A percentile compares a stretch with the other conserved stretches of the same genome.
phyloP scores from a whole-genome alignment of 345 rosid species.

The Fremontodendron californicum region DNA sequence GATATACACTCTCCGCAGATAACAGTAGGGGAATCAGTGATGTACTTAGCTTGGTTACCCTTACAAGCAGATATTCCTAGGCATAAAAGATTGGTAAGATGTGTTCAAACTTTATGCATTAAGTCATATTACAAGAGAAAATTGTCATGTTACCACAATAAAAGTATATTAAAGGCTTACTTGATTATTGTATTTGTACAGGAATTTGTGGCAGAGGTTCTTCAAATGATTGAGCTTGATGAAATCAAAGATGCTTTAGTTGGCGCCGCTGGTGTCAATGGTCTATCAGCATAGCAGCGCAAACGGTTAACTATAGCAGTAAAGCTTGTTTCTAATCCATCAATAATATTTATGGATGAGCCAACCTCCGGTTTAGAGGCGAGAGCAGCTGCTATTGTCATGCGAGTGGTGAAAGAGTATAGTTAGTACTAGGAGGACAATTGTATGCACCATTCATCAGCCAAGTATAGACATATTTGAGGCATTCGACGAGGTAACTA shows the following conservation, averaged over 20 bases:
- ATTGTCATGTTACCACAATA: background rate
- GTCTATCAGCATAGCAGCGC: conserved; percentile 49
- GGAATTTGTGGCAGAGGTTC: conserved; percentile 48
- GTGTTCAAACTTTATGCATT: background rate
- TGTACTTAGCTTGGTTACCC: conserved; percentile 78
- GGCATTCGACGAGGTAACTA: conserved; percentile 49
- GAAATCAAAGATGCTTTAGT: conserved; percentile 46
- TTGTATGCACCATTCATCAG: conserved; percentile 57
- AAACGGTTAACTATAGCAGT: conserved; percentile 55
- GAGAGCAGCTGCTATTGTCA: conserved; percentile 57
- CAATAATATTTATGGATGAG: conserved; percentile 59
- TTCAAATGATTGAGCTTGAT: conserved; percentile 48
- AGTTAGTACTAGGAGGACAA: conserved; percentile 35
- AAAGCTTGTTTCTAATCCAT: conserved; percentile 53
- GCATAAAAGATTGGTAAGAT: conserved; percentile 35
- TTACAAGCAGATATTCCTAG: conserved; percentile 33
- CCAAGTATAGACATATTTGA: conserved; percentile 60
- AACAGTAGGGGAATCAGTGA: conserved; percentile 69
- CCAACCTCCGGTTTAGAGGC: conserved; percentile 60
- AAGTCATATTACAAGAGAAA: background rate
- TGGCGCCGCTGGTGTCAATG: conserved; percentile 38
- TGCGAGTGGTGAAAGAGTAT: conserved; percentile 54
- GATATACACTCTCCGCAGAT: conserved; percentile 78
- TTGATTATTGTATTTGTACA: conserved; percentile 3
- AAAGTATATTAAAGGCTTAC: background rate